Conservation (phyloP, 495 filamentous ascomycete genomes). For the Penicillium pulvis region DNA sequence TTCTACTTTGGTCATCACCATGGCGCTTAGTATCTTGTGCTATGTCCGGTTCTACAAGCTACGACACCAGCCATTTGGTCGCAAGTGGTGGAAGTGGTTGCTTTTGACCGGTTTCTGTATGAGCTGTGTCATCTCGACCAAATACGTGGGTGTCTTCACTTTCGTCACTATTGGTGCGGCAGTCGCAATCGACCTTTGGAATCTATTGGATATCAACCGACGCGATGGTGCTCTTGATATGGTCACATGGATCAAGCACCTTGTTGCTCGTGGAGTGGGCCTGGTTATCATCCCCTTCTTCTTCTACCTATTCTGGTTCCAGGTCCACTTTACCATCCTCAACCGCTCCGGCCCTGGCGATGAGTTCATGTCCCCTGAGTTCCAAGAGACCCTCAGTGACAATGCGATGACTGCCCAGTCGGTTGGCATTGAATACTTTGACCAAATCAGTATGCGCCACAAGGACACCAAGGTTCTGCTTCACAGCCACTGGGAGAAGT, state of each 20-base stretch:
- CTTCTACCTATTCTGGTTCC: conserved; percentile 99
- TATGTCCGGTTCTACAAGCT: conserved; percentile 99
- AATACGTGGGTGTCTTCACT: conserved; percentile 95
- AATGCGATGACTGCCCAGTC: conserved; percentile 88
- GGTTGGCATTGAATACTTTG: conserved; percentile 84
- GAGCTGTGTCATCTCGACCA: conserved; percentile 97
- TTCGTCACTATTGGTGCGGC: conserved; percentile 97
- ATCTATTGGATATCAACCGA: conserved; percentile 84
- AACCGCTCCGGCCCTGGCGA: conserved; percentile 89
- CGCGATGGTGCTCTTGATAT: conserved; percentile 75
- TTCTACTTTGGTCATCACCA: conserved; percentile 88
- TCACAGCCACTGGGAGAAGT: conserved; percentile 87
- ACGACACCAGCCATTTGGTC: conserved; percentile 81
- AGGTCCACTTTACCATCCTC: conserved; percentile 94
- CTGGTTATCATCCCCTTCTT: conserved; percentile 91
- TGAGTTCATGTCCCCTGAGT: conserved; percentile 98
- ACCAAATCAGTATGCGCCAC: conserved; percentile 83
- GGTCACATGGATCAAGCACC: conserved; percentile 83
- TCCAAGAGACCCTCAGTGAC: conserved; percentile 94
- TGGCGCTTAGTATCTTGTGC: conserved; percentile 89
- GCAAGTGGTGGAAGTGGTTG: conserved; percentile 99
- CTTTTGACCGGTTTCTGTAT: conserved; percentile 90
- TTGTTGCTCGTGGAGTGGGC: conserved; percentile 77
- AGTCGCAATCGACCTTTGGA: conserved; percentile 93
- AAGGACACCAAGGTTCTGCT: conserved; percentile 97